phyloP scores from a whole-genome alignment of 306 rosid genomes.

The Prinsepia uniflora region DNA sequence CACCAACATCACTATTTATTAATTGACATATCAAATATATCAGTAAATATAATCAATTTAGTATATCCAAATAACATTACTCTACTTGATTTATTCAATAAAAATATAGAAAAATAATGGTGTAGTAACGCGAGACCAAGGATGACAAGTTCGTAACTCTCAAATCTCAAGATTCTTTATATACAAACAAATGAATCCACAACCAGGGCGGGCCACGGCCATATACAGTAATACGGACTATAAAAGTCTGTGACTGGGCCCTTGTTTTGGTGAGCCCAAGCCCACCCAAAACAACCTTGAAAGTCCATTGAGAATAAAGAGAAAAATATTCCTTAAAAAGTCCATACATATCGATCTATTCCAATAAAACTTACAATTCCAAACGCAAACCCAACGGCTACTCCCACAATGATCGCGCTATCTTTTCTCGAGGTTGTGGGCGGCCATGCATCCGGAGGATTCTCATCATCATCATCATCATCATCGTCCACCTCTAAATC shows the following conservation, averaged over 20 bases:
- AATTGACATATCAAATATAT: no score
- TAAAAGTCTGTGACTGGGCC: no score
- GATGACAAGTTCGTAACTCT: not conserved
- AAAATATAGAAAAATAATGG: no score
- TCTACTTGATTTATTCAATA: no score
- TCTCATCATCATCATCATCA: not conserved
- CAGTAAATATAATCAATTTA: no score
- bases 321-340: not conserved
- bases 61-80: no score
- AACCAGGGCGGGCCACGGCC: not conserved
- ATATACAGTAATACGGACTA: not conserved
- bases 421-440: not conserved
- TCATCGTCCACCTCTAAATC: not conserved
- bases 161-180: not conserved
- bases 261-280: not conserved
- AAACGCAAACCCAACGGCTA: conserved; percentile 20
- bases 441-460: not conserved
- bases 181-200: not conserved
- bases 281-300: not conserved
- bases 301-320: not conserved
- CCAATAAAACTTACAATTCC: conserved; percentile 16
- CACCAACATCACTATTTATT: no score
- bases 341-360: not conserved
- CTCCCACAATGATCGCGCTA: conserved; percentile 14
- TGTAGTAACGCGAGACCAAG: not conserved